Evolutionary conservation across 1,284 basidiomycete species (phyloP).

Genomic region (Mycosarcoma maydis): DNA sequence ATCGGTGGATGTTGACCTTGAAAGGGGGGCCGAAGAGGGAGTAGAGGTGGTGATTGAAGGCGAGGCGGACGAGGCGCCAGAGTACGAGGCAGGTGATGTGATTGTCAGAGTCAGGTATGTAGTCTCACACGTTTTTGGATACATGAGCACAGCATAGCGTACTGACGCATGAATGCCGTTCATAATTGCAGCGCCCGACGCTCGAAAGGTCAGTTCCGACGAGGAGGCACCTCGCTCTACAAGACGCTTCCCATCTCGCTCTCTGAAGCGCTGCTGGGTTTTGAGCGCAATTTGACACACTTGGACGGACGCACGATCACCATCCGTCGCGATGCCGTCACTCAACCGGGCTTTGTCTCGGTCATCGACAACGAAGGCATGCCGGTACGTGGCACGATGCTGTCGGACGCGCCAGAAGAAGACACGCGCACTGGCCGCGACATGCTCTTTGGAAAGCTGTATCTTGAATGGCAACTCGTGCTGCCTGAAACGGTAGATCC

Average conservation of each 20-base stretch:
- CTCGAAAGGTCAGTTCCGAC: slow-evolving; percentile 54
- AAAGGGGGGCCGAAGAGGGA: slow-evolving; percentile 59
- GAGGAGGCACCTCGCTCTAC: slow-evolving; percentile 59
- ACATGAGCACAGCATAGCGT: not conserved
- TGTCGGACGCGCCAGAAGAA: slow-evolving; percentile 29
- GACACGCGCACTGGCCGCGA: slow-evolving; percentile 32
- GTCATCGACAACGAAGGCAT: slow-evolving; percentile 59
- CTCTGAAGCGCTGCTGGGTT: slow-evolving; percentile 62
- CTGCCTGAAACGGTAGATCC: slow-evolving; percentile 54
- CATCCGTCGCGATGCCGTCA: slow-evolving; percentile 50
- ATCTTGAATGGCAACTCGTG: slow-evolving; percentile 61
- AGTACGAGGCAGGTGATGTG: slow-evolving; percentile 63
- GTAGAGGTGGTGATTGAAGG: slow-evolving; percentile 59
- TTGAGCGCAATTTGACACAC: slow-evolving; percentile 57
- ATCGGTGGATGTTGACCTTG: slow-evolving; percentile 61
- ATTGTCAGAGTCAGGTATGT: slow-evolving; percentile 56
- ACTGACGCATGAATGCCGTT: not conserved
- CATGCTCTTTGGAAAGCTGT: slow-evolving; percentile 57
- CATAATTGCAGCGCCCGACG: slow-evolving; percentile 16
- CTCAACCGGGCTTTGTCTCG: slow-evolving; percentile 59
- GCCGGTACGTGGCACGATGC: slow-evolving; percentile 51
- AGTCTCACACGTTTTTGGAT: too few species aligned
- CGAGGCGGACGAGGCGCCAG: slow-evolving; percentile 61
- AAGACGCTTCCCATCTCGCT: slow-evolving; percentile 57
- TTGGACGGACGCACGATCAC: slow-evolving; percentile 59